These are phyloP conservation scores for Cyclanthera cordifolia DNA, from an alignment of 306 rosid species.

Conservation along the genomic window DNA sequence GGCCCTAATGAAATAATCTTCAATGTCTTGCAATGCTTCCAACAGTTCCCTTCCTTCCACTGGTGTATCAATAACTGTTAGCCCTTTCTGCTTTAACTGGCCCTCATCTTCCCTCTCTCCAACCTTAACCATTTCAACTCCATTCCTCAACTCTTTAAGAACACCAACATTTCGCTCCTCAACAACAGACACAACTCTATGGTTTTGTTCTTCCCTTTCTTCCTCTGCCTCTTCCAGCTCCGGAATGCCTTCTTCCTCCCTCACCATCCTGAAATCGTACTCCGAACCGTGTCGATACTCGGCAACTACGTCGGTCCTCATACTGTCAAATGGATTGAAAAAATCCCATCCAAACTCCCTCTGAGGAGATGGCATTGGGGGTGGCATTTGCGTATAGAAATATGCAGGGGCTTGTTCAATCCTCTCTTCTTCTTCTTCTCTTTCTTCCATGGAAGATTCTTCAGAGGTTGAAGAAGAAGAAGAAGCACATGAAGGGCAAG, in stretches of 20 bases:
- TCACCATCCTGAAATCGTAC: constrained; percentile 72
- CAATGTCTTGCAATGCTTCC: constrained; percentile 79
- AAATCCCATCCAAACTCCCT: constrained; percentile 90
- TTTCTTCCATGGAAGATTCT: constrained; percentile 56
- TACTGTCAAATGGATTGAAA: constrained; percentile 67
- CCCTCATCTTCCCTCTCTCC: constrained; percentile 30
- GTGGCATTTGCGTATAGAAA: constrained; percentile 76
- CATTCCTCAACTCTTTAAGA: constrained; percentile 20
- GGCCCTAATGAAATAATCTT: constrained; percentile 62
- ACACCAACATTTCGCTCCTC: constrained; percentile 26
- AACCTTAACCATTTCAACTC: constrained; percentile 33
- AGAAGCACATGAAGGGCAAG: constrained; percentile 33
- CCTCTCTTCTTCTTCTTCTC: constrained; percentile 26
- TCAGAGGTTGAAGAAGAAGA: constrained; percentile 36
- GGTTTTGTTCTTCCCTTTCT: constrained; percentile 39
- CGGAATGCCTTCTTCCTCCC: constrained; percentile 96
- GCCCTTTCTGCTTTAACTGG: constrained; percentile 38
- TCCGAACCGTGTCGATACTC: constrained; percentile 50
- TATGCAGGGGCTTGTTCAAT: constrained; percentile 39
- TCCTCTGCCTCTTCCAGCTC: constrained; percentile 75
- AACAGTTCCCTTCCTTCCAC: constrained; percentile 75
- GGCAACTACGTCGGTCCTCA: constrained; percentile 51
- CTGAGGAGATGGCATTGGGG: constrained; percentile 64
- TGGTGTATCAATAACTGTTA: constrained; percentile 56
- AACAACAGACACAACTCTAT: constrained; percentile 20